These are phyloP conservation scores for Paramyrothecium roridum DNA, from an alignment of 2,329 filamentous ascomycete genomes.

Conservation along the genomic window DNA sequence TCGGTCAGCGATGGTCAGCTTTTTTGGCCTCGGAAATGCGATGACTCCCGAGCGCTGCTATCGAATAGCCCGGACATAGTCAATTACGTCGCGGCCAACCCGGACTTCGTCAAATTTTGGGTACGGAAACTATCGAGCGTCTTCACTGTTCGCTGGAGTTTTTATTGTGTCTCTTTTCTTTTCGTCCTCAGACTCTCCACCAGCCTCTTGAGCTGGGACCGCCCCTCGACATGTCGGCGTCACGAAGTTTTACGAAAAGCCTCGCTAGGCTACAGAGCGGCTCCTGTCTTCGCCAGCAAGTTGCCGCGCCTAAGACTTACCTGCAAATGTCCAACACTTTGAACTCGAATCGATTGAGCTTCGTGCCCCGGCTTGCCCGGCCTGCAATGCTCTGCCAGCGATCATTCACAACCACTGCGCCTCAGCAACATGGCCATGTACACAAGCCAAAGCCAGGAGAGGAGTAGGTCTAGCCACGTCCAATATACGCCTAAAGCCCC, in stretches of 20 bases:
- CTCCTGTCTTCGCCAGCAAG: slow-evolving; percentile 23
- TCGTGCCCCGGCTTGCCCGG: slow-evolving; percentile 6
- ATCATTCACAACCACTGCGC: slow-evolving; percentile 63
- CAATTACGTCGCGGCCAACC: not conserved
- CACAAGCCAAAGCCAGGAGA: slow-evolving; percentile 83
- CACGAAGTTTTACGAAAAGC: slow-evolving; percentile 27
- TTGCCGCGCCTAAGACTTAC: not conserved
- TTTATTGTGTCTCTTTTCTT: no score
- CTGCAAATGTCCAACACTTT: not conserved
- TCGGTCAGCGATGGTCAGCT: slow-evolving; percentile 19
- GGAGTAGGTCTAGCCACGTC: slow-evolving; percentile 62
- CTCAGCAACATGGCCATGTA: slow-evolving; percentile 71
- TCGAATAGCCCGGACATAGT: not conserved
- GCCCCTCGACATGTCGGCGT: slow-evolving; percentile 23
- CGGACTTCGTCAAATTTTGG: not conserved
- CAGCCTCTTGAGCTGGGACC: not conserved
- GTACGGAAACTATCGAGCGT: slow-evolving; percentile 1
- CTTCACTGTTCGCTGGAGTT: no score
- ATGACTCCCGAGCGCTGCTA: not conserved
- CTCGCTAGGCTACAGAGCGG: slow-evolving; percentile 27
- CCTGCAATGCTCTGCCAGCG: slow-evolving; percentile 26
- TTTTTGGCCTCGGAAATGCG: slow-evolving; percentile 10
- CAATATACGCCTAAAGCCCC: not conserved
- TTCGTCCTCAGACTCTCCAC: slow-evolving; percentile 1
- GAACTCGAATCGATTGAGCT: slow-evolving; percentile 6